Evolutionary conservation across 768 basidiomycete species (phyloP).

Genomic region (Trametes punicea): DNA sequence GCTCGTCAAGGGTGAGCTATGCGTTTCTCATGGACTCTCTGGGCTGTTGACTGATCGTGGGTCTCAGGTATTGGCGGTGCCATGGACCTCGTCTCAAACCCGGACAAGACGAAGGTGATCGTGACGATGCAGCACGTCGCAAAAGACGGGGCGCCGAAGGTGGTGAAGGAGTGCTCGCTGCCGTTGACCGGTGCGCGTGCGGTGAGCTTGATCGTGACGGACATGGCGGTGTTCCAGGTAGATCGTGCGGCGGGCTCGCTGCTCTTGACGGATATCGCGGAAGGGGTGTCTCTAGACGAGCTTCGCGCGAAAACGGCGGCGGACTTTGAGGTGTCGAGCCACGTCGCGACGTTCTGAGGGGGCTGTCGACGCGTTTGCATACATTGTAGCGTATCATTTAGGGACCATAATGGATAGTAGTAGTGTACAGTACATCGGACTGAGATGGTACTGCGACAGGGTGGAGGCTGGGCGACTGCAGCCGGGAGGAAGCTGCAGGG

Average conservation of each 20-base stretch:
- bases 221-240: slow-evolving; percentile 84
- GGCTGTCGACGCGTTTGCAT: neutral
- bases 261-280: slow-evolving; percentile 74
- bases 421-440: slow-evolving; percentile 8
- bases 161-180: slow-evolving; percentile 73
- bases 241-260: slow-evolving; percentile 70
- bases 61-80: slow-evolving; percentile 82
- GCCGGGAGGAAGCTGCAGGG: neutral
- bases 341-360: slow-evolving; percentile 46
- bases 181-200: slow-evolving; percentile 85
- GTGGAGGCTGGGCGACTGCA: neutral
- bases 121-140: slow-evolving; percentile 85
- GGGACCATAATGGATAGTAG: slow-evolving; percentile 15
- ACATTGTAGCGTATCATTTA: slow-evolving; percentile 12
- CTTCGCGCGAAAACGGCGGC: slow-evolving; percentile 80
- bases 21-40: neutral
- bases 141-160: slow-evolving; percentile 85
- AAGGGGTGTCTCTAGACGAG: slow-evolving; percentile 79
- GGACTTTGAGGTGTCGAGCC: slow-evolving; percentile 60
- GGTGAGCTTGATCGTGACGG: slow-evolving; percentile 88
- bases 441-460: neutral
- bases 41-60: neutral
- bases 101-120: slow-evolving; percentile 90
- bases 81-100: slow-evolving; percentile 94
- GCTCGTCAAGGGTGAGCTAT: slow-evolving; percentile 63